Conservation (phyloP, 768 basidiomycete genomes). For the Antrodiella citrinella region DNA sequence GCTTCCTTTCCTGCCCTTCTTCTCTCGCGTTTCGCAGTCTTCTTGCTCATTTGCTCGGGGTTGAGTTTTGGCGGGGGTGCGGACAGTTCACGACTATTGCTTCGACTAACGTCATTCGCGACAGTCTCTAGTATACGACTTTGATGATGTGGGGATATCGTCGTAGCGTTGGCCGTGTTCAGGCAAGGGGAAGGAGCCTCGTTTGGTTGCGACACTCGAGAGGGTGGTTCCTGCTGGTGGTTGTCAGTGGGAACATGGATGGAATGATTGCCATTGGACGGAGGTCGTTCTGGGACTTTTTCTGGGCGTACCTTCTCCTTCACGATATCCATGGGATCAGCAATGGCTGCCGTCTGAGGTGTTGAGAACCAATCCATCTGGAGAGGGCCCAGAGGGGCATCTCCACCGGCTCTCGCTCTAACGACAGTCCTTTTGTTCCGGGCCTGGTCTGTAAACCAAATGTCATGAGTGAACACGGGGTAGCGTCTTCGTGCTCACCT, state of each 20-base stretch:
- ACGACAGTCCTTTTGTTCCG: too few species aligned
- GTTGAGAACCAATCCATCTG: constrained; percentile 31
- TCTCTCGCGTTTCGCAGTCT: background rate
- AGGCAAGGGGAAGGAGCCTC: background rate
- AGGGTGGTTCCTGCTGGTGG: background rate
- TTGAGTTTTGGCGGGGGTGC: background rate
- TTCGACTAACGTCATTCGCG: background rate
- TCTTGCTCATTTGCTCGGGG: background rate
- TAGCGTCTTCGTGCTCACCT: too few species aligned
- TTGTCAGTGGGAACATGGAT: background rate
- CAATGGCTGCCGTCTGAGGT: constrained; percentile 8
- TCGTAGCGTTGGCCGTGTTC: background rate
- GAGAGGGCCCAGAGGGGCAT: too few species aligned
- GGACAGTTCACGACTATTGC: background rate
- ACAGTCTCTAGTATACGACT: background rate
- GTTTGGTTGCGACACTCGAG: background rate
- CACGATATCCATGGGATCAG: background rate
- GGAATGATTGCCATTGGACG: background rate
- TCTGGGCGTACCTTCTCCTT: too few species aligned
- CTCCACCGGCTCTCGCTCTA: too few species aligned
- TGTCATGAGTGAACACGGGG: too few species aligned
- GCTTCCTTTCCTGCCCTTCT: constrained; percentile 1
- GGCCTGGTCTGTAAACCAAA: too few species aligned
- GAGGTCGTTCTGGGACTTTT: too few species aligned
- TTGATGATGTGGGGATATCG: background rate